Base-by-base conservation (phyloP, 148 eudicot genomes). In the Hydrangea macrophylla region DNA sequence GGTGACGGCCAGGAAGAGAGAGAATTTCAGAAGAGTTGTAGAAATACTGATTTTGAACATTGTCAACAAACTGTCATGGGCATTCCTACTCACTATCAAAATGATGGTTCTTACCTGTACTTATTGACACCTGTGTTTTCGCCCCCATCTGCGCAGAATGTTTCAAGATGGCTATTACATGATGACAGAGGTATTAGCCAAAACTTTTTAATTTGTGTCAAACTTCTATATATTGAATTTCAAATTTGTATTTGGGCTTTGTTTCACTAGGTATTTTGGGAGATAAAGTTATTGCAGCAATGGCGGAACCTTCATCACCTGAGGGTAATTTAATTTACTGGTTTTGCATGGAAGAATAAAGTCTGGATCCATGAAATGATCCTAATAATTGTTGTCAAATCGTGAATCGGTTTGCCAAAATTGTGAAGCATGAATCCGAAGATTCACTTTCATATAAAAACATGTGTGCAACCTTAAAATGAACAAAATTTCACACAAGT, bases 111-210 rank as follows among this genome's bases (percentile, higher is more conserved):
- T 62, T 78, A 54, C 76, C 61, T 86, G 20, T 91, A 79, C 83
- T 67, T 85, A 78, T 77, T 94, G 84, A 91, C 97, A 10, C 93
- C 91, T 65, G 84, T 82, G 69, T 36, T 67, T 60, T 75, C 90
- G 71, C 93, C 99, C 42, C 99, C 97, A 32, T 80, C 86, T 50
- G 69, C 45, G 18, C 79, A 89, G 60, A 73, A 72, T 75, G 97
- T 94, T 83, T 60, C 59, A 32, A 76, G 75, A 72, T 91, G 96
- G 93, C 81, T 88, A 61, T 81, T 70, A 50, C 58, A 58, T 45
- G 68, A 76, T 64, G 78, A 70, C 56, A 58, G 81, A 58, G 89
- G 89, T 90, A 67, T 35, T 53, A 4, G 24, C 45, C 58, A 37
- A 33, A 48, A 22, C 33, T 64, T 37, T 18, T 62, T 56, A 60